phyloP scores from a whole-genome alignment of 352 stramenopile genomes.

The Phytopythium litorale region DNA sequence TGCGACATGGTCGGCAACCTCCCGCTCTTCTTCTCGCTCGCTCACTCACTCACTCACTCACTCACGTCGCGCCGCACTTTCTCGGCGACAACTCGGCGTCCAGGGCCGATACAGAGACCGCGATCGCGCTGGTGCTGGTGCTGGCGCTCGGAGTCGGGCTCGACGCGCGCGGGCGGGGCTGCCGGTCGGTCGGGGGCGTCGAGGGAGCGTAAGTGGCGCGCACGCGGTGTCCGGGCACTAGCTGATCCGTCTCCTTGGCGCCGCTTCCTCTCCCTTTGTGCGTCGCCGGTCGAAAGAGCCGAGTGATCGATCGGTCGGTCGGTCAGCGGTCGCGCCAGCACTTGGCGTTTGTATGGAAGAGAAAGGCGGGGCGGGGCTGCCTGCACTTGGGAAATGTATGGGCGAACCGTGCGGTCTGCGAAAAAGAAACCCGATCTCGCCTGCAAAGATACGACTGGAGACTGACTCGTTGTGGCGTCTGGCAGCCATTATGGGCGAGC shows the following conservation, averaged over 20 bases:
- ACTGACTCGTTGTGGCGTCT: slow-evolving; percentile 1
- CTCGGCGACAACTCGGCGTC: not conserved
- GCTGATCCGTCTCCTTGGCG: too few species aligned
- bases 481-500: too few species aligned
- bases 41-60: slow-evolving; percentile 1
- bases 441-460: slow-evolving; percentile 2
- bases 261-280: too few species aligned
- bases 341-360: not conserved
- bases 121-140: not conserved
- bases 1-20: slow-evolving; percentile 5
- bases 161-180: not conserved
- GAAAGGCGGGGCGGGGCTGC: not conserved
- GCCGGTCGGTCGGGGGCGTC: not conserved
- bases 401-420: not conserved
- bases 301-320: not conserved
- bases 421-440: not conserved
- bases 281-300: not conserved
- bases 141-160: not conserved
- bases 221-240: too few species aligned
- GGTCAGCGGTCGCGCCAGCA: not conserved
- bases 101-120: not conserved
- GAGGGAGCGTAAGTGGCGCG: too few species aligned
- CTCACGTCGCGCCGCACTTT: not conserved
- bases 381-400: not conserved
- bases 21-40: not conserved